These are phyloP conservation scores for Clarireedia hainanense DNA, from an alignment of 2,329 filamentous ascomycete species.

Conservation along the genomic window DNA sequence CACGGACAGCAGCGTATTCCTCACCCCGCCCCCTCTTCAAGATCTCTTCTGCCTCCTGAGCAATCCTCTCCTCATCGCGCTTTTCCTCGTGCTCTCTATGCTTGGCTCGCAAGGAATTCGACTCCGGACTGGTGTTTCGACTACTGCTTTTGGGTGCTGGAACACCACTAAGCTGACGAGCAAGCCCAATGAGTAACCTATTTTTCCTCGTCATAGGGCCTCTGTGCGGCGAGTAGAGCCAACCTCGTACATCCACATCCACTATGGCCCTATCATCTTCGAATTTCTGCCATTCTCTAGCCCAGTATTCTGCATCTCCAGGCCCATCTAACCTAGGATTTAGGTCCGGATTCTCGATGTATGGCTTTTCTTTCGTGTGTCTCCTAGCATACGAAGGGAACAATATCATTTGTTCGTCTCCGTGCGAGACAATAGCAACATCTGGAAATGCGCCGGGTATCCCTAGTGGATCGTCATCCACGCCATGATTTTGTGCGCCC, in stretches of 20 bases:
- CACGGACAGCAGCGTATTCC: conserved; percentile 60
- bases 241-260: conserved; percentile 90
- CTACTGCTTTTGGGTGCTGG: conserved; percentile 38
- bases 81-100: conserved; percentile 41
- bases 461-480: conserved; percentile 36
- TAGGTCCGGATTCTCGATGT: conserved; percentile 32
- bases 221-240: conserved; percentile 82
- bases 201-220: conserved; percentile 84
- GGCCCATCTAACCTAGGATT: conserved; percentile 33
- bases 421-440: conserved; percentile 69
- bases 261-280: conserved; percentile 81
- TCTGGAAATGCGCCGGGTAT: conserved; percentile 78
- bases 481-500: conserved; percentile 35
- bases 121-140: conserved; percentile 25
- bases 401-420: conserved; percentile 85
- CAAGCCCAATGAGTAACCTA: conserved; percentile 76
- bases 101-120: conserved; percentile 20
- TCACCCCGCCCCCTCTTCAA: conserved; percentile 64
- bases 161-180: conserved; percentile 80
- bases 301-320: conserved; percentile 67
- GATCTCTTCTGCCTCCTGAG: conserved; percentile 69
- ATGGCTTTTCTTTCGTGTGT: conserved; percentile 26
- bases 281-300: conserved; percentile 66
- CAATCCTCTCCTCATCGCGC: conserved; percentile 57
- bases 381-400: conserved; percentile 86